These are phyloP conservation scores for Jaenimonas drosophilae DNA, from an alignment of 208 protist species.

Conservation along the genomic window DNA sequence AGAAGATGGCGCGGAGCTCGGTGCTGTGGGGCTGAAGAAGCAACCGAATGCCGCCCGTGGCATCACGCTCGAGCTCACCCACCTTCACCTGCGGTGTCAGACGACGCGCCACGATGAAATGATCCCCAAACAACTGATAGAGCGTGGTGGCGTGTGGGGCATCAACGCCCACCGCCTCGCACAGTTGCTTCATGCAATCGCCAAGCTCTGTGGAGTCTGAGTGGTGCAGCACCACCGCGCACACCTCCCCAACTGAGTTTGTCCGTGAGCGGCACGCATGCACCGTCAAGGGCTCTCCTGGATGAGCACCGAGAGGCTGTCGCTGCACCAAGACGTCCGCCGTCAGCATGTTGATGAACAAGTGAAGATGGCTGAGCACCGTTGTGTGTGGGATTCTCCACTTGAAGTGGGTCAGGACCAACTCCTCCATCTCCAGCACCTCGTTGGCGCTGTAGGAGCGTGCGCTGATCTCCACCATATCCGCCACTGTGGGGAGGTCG, in stretches of 20 bases:
- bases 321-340: slow-evolving; percentile 28
- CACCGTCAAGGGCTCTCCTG: too few species aligned
- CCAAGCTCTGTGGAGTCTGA: too few species aligned
- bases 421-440: slow-evolving; percentile 71
- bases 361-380: slow-evolving; percentile 69
- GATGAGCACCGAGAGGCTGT: slow-evolving; percentile 29
- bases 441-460: slow-evolving; percentile 40
- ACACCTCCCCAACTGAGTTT: too few species aligned
- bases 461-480: slow-evolving; percentile 75
- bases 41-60: slow-evolving; percentile 23
- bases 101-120: slow-evolving; percentile 41
- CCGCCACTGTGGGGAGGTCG: slow-evolving; percentile 41
- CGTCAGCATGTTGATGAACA: slow-evolving; percentile 68
- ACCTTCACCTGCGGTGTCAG: slow-evolving; percentile 18
- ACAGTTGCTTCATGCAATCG: slow-evolving; percentile 35
- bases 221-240: too few species aligned
- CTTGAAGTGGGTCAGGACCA: slow-evolving; percentile 63
- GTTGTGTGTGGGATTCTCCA: slow-evolving; percentile 79
- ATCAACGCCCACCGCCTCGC: slow-evolving; percentile 24
- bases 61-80: slow-evolving; percentile 28
- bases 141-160: slow-evolving; percentile 32
- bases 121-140: slow-evolving; percentile 59
- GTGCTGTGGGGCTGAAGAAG: slow-evolving; percentile 42
- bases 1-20: slow-evolving; percentile 52
- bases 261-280: too few species aligned